Conservation (phyloP, 169 alveolate genomes). For the Eimeria nieschulzi region DNA sequence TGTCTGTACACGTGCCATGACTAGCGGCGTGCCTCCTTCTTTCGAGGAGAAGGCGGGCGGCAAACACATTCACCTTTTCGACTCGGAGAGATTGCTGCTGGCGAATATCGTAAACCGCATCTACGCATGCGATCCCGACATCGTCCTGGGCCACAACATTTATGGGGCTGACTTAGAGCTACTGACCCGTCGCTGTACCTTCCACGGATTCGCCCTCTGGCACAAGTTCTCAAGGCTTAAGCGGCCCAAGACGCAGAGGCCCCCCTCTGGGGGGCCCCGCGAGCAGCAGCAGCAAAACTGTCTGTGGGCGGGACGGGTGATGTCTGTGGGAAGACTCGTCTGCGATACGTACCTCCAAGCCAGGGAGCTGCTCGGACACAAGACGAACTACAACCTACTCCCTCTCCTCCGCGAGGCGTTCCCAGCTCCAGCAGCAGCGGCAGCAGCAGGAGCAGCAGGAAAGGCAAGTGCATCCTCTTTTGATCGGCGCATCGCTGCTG, state of each 20-base stretch:
- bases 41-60: constrained; percentile 2
- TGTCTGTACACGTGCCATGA: constrained; percentile 1
- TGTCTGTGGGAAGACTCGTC: constrained; percentile 79
- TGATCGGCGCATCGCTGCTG: background rate
- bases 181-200: constrained; percentile 33
- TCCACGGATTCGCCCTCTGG: constrained; percentile 69
- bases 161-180: constrained; percentile 62
- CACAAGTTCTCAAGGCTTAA: constrained; percentile 49
- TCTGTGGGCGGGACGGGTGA: constrained; percentile 71
- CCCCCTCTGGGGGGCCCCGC: background rate
- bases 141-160: constrained; percentile 70
- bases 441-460: background rate
- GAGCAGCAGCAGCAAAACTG: constrained; percentile 1
- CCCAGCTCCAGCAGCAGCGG: constrained; percentile 1
- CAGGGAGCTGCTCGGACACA: constrained; percentile 77
- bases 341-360: constrained; percentile 81
- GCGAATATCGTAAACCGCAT: constrained; percentile 24
- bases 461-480: background rate
- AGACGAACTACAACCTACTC: constrained; percentile 76
- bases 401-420: constrained; percentile 69
- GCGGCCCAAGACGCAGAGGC: constrained; percentile 46
- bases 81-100: constrained; percentile 49
- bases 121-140: constrained; percentile 71
- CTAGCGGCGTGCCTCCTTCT: background rate
- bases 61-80: constrained; percentile 1